A percentile compares a stretch with the other conserved stretches of the same genome.
phyloP scores from a whole-genome alignment of 768 basidiomycete species.

The Lentinula lateritia region DNA sequence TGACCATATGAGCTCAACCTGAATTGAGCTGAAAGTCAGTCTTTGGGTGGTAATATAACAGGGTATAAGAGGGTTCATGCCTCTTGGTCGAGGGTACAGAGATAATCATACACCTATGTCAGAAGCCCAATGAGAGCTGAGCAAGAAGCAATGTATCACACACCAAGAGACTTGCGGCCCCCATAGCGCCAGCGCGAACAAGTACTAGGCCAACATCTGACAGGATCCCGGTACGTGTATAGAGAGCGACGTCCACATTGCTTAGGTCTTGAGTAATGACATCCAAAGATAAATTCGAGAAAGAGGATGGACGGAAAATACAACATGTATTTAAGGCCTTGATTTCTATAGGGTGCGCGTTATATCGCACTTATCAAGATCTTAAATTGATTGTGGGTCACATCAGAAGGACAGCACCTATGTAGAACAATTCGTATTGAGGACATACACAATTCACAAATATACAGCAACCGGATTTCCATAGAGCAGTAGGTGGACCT shows the following conservation, averaged over 20 bases:
- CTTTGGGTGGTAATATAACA: not conserved
- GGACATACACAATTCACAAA: too few relatives aligned
- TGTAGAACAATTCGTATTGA: too few relatives aligned
- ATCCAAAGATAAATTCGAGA: too few relatives aligned
- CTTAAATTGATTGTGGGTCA: too few relatives aligned
- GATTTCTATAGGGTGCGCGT: too few relatives aligned
- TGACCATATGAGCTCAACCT: constrained; percentile 23
- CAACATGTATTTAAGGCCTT: too few relatives aligned
- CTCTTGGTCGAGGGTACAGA: constrained; percentile 4
- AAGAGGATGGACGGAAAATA: too few relatives aligned
- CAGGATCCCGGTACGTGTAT: not conserved
- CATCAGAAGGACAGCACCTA: too few relatives aligned
- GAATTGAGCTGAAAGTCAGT: not conserved
- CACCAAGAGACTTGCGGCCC: not conserved
- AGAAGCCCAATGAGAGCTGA: not conserved
- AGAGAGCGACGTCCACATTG: not conserved
- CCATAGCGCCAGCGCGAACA: not conserved
- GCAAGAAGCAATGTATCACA: not conserved
- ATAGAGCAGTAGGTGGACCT: too few relatives aligned
- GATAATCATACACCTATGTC: not conserved
- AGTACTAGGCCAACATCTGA: not conserved
- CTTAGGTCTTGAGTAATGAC: too few relatives aligned
- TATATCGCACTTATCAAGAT: too few relatives aligned
- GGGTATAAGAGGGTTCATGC: not conserved
- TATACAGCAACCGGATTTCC: too few relatives aligned